Conservation (phyloP, 2,329 filamentous ascomycete species). For the Botrytis tulipae region DNA sequence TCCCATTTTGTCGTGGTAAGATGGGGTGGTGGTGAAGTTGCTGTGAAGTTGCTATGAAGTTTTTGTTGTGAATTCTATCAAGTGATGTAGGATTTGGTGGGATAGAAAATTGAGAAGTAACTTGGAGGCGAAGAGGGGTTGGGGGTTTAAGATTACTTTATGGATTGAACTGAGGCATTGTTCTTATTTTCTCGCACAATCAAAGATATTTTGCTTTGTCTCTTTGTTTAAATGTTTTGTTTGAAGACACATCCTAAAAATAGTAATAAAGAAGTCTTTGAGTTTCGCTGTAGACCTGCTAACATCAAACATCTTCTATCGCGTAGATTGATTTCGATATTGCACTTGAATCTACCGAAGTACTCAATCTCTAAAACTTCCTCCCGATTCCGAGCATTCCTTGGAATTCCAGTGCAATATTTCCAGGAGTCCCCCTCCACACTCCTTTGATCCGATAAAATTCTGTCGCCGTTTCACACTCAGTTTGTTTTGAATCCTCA, state of each 20-base stretch:
- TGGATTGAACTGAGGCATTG: neutral
- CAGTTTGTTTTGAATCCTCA: neutral
- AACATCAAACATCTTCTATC: neutral
- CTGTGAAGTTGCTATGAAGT: too few species aligned
- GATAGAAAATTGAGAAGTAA: neutral
- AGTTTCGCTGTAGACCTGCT: neutral
- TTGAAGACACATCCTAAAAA: neutral
- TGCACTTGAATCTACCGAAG: neutral
- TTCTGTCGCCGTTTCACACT: neutral
- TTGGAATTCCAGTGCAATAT: neutral
- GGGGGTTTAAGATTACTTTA: neutral
- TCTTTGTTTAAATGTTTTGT: neutral
- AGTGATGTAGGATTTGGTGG: neutral
- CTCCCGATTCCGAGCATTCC: neutral
- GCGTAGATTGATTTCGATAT: neutral
- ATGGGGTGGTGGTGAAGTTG: neutral
- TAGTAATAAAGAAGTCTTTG: constrained; percentile 1
- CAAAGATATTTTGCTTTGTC: neutral
- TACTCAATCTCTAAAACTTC: neutral
- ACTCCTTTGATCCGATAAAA: too few species aligned
- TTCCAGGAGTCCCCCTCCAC: fast-evolving
- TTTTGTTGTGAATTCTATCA: neutral
- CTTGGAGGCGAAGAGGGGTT: too few species aligned
- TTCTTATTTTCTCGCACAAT: neutral
- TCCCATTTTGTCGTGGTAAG: neutral